Evolutionary conservation across 1,139 yeast genomes (phyloP), one percentile per base, ranked within the genome.

Genomic region (Yamadazyma sp.): DNA sequence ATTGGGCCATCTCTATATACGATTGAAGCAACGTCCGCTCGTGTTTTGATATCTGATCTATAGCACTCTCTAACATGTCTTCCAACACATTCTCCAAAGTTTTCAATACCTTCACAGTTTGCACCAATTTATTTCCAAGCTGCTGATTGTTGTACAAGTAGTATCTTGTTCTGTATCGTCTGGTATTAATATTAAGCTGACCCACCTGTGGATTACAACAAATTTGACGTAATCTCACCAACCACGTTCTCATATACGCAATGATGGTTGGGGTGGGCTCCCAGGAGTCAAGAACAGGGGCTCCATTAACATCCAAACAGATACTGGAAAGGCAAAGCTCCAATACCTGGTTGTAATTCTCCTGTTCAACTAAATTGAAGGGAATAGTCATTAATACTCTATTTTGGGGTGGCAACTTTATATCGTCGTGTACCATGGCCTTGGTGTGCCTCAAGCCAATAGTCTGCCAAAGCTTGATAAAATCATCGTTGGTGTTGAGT

Each of bases 181-280:
- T 49, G 46, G 69, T 33, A 5, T 57, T 54, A 21, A 62, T 35
- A 38, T 58, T 56, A 7, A 70, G 50, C 29, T 58, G 59, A 1
- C 88, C 88, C 26, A 85, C 70, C 44, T 82, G 80, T 0, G 96
- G 89, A 59, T 87, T 92, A 44, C 94, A 85, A 50, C 97, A 90
- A 0, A 86, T 72, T 53, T 86, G 90, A 24, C 97, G 69, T 23
- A 90, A 63, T 36, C 76, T 69, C 11, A 72, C 67, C 9, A 89
- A 62, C 95, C 95, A 86, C 15, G 64, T 62, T 37, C 82, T 69
- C 85, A 81, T 78, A 23, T 61, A 57, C 2, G 62, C 50, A 38
- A 71, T 57, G 14, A 72, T 58, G 2, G 68, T 52, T 0, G 65
- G 50, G 0, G 76, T 58, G 0, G 80, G 76, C 37, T 73, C 76